Evolutionary conservation across 495 filamentous ascomycete genomes (phyloP).

Genomic region (Viridothelium virens): DNA sequence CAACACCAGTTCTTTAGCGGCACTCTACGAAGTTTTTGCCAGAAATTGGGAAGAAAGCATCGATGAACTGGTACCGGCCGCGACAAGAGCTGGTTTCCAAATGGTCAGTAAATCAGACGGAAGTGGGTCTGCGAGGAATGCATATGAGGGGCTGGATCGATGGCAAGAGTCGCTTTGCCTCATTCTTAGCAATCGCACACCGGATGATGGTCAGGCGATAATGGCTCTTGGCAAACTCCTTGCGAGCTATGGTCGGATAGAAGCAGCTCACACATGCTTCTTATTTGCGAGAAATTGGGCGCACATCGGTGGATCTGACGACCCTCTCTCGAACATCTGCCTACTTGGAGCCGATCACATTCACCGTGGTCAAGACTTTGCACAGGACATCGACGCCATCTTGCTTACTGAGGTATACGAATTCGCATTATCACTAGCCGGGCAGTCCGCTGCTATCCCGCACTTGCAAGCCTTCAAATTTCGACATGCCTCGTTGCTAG

Average conservation of each 20-base stretch:
- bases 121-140: conserved; percentile 58
- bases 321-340: conserved; percentile 66
- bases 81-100: conserved; percentile 83
- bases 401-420: conserved; percentile 91
- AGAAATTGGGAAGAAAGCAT: conserved; percentile 91
- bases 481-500: conserved; percentile 72
- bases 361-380: conserved; percentile 50
- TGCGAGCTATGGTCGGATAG: conserved; percentile 75
- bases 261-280: conserved; percentile 87
- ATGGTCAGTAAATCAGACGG: conserved; percentile 66
- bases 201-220: conserved; percentile 67
- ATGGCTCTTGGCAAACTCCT: conserved; percentile 74
- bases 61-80: conserved; percentile 92
- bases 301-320: conserved; percentile 75
- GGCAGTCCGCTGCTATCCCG: conserved; percentile 48
- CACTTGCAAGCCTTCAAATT: conserved; percentile 87
- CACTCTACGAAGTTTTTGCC: conserved; percentile 85
- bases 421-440: conserved; percentile 61
- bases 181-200: conserved; percentile 77
- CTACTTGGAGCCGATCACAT: conserved; percentile 78
- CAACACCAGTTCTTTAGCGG: conserved; percentile 76
- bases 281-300: conserved; percentile 49
- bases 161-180: conserved; percentile 88
- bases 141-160: conserved; percentile 75
- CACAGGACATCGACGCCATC: conserved; percentile 73